Evolutionary conservation across 352 stramenopile species (phyloP).

Genomic region (Elongisporangium undulatum): DNA sequence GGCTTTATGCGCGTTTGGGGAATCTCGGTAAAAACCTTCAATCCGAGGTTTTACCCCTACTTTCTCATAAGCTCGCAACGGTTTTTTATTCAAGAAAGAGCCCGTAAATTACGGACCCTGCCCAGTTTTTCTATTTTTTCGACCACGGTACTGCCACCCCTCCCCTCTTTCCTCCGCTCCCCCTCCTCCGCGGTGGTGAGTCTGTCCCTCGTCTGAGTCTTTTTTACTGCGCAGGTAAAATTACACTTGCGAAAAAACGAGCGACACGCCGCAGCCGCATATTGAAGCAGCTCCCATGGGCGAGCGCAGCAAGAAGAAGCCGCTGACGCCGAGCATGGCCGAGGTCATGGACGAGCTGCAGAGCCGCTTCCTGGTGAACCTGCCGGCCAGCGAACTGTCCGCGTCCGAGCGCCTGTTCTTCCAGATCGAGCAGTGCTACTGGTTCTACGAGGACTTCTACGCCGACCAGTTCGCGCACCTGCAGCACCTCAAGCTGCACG

Average conservation of each 20-base stretch:
- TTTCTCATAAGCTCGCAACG: not conserved
- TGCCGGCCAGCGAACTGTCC: conserved; percentile 86
- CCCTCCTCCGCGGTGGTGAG: not conserved
- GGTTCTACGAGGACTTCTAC: conserved; percentile 98
- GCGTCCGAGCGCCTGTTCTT: conserved; percentile 95
- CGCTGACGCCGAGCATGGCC: conserved; percentile 48
- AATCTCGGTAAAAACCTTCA: not conserved
- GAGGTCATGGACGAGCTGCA: conserved; percentile 96
- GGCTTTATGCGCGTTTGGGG: not conserved
- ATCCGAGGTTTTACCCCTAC: not conserved
- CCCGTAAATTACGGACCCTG: not conserved
- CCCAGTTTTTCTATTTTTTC: not conserved
- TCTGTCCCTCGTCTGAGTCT: not conserved
- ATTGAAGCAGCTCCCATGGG: conserved; percentile 45
- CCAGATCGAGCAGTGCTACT: conserved; percentile 96
- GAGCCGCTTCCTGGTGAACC: conserved; percentile 94
- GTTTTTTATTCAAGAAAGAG: not conserved
- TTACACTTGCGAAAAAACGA: conserved; percentile 1
- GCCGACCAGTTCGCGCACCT: conserved; percentile 85
- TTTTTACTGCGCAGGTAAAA: not conserved
- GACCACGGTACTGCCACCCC: not conserved
- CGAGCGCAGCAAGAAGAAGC: conserved; percentile 62
- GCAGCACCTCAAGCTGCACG: conserved; percentile 91
- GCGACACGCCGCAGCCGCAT: conserved; percentile 21
- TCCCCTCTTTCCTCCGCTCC: not conserved